Evolutionary conservation across 345 rosid genomes (phyloP).

Genomic region (Ceriops zippeliana): DNA sequence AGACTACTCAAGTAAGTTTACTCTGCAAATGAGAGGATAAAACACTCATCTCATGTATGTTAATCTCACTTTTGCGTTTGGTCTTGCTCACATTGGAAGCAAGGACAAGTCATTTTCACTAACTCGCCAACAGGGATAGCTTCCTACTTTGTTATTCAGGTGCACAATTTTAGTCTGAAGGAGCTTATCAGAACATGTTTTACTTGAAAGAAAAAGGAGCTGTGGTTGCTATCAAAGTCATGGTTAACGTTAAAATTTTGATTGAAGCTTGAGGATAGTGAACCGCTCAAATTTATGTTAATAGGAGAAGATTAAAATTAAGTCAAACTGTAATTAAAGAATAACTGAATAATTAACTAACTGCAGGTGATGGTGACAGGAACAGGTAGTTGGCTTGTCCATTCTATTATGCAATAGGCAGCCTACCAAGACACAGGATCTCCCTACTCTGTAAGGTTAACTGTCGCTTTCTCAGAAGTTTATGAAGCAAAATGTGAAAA

Average conservation of each 20-base stretch:
- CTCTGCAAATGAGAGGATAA: not conserved
- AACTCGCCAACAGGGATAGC: constrained; percentile 27
- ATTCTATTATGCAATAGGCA: constrained; percentile 12
- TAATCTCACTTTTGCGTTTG: not conserved
- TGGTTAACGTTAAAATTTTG: not conserved
- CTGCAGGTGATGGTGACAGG: constrained; percentile 2
- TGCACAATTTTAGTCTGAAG: not conserved
- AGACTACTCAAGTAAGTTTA: not conserved
- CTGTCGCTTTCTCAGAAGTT: constrained; percentile 12
- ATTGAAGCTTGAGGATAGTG: constrained; percentile 1
- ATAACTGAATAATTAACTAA: constrained; percentile 8
- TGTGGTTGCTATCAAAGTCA: not conserved
- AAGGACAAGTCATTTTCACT: constrained; percentile 30
- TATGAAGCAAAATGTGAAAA: constrained; percentile 1
- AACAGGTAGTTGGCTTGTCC: constrained; percentile 21
- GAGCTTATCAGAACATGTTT: not conserved
- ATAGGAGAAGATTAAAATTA: constrained; percentile 1
- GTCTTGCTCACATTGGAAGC: constrained; percentile 28
- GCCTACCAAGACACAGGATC: constrained; percentile 8
- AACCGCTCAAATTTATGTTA: constrained; percentile 9
- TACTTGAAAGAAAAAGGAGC: not conserved
- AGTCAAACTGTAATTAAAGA: constrained; percentile 15
- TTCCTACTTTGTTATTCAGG: constrained; percentile 27
- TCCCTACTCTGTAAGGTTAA: constrained; percentile 12
- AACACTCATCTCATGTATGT: not conserved